These are phyloP conservation scores for Xylaria sp. DNA, from an alignment of 2,329 filamentous ascomycete genomes.

Conservation along the genomic window DNA sequence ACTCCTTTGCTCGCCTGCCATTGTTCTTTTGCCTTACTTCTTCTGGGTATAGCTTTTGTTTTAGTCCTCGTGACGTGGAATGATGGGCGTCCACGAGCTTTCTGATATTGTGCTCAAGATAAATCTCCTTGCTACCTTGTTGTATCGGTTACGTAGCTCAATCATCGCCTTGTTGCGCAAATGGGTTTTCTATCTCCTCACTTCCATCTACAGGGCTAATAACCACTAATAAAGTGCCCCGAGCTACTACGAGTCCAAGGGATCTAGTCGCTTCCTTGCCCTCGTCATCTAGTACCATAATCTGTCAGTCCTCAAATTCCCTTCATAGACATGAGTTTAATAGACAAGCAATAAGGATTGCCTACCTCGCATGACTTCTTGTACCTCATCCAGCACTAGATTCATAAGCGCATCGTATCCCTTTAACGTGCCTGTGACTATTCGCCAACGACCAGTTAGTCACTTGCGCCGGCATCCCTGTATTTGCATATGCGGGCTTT, in stretches of 20 bases:
- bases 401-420: conserved; percentile 99
- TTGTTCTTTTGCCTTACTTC: conserved; percentile 9
- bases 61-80: conserved; percentile 1
- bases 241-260: conserved; percentile 87
- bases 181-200: conserved; percentile 95
- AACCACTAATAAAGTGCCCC: conserved; percentile 91
- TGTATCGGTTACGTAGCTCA: conserved; percentile 46
- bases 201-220: conserved; percentile 94
- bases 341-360: conserved; percentile 46
- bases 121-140: conserved; percentile 11
- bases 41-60: conserved; percentile 10
- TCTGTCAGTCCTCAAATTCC: conserved; percentile 18
- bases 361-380: conserved; percentile 86
- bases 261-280: conserved; percentile 85
- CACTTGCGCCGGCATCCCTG: background rate
- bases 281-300: conserved; percentile 78
- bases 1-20: background rate
- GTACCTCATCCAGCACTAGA: conserved; percentile 91
- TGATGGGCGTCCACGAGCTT: background rate
- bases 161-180: conserved; percentile 78
- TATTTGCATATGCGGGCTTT: conserved; percentile 1
- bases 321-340: background rate
- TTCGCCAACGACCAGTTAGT: conserved; percentile 18
- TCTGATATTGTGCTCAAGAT: background rate
- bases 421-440: conserved; percentile 89